phyloP scores from a whole-genome alignment of 2,329 filamentous ascomycete species.

The Colletotrichum sojae region DNA sequence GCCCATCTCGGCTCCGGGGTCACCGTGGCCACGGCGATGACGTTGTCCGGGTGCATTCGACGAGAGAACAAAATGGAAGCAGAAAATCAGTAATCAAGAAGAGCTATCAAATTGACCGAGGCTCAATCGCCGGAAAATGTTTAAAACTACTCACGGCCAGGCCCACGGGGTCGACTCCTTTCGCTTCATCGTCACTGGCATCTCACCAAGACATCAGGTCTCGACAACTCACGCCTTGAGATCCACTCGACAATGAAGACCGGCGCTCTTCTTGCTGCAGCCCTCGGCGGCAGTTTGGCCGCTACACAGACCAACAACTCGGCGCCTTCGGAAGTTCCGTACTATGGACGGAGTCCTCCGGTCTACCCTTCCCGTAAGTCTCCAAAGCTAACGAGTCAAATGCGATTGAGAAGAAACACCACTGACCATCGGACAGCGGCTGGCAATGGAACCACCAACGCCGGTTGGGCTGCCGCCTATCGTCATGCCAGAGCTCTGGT shows the following conservation, averaged over 20 bases:
- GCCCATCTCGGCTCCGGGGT: slow-evolving; percentile 18
- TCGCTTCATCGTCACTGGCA: background rate
- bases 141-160: background rate
- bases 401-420: no score
- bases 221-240: background rate
- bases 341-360: slow-evolving; percentile 33
- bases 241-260: slow-evolving; percentile 22
- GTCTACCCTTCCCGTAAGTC: slow-evolving; percentile 32
- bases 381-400: background rate
- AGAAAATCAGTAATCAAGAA: no score
- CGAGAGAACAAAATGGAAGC: background rate
- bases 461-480: slow-evolving; percentile 70
- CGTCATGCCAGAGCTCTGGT: slow-evolving; percentile 70
- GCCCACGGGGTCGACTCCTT: background rate
- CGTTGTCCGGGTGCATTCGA: background rate
- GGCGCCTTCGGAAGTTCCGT: slow-evolving; percentile 32
- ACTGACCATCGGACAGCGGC: background rate
- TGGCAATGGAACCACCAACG: slow-evolving; percentile 23
- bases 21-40: slow-evolving; percentile 5
- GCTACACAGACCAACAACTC: slow-evolving; percentile 17
- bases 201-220: background rate
- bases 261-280: background rate
- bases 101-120: no score
- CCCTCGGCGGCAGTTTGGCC: slow-evolving; percentile 12
- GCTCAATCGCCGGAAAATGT: no score